Evolutionary conservation across 1,284 basidiomycete genomes (phyloP), one percentile per base, ranked within the genome.

Genomic region (Anthracocystis setariae): DNA sequence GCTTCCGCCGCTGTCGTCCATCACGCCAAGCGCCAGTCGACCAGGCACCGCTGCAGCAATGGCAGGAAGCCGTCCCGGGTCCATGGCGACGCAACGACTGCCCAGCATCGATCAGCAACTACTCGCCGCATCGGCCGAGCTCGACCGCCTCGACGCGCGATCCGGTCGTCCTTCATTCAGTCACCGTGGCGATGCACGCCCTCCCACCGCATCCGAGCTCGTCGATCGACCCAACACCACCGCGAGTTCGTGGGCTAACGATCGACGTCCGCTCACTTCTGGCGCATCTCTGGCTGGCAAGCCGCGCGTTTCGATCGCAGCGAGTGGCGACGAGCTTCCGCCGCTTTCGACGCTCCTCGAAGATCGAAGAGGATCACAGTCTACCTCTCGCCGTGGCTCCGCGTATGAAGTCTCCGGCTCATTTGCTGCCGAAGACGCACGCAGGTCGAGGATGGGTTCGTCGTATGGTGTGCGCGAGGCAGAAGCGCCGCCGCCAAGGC

Each of bases 61-160:
- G 39, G 54, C 46, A 9, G 63, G 51, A 10, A 60, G 64, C 38
- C 66, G 55, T 7, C 57, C 54, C 17, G 65, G 56, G 23, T 54
- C 61, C 8, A 57, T 61, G 49, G 49, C 61, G 2, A 46, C 62
- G 15, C 68, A 67, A 10, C 42, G 68, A 35, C 59, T 74, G 35
- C 64, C 70, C 8, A 74, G 67, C 61, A 68, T 76, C 48, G 74
- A 71, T 38, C 63, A 71, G 40, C 72, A 72, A 47, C 64, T 73
- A 5, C 32, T 67, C 3, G 65, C 64, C 23, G 63, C 66, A 1
- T 70, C 62, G 3, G 63, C 55, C 24, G 58, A 52, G 54, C 55
- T 64, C 32, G 65, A 60, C 33, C 49, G 47, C 8, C 58, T 49
- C 52, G 66, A 69, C 8, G 65, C 63, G 39, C 62, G 67, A 47